Evolutionary conservation across 139 green algal species (phyloP), one percentile per base, ranked within the genome.

Genomic region (Chlorella sp.): DNA sequence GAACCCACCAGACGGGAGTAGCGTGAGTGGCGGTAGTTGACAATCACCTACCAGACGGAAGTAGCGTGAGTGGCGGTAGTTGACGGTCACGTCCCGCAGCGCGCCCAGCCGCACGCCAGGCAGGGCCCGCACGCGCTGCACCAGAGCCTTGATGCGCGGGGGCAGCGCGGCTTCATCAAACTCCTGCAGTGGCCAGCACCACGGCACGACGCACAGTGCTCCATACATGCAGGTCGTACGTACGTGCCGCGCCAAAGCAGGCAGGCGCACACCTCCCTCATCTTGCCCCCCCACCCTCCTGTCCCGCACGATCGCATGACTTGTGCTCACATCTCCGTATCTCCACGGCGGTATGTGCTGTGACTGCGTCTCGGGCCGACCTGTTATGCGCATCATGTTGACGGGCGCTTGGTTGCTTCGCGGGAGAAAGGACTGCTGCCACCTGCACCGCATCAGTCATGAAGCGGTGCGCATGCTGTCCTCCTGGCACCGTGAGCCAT

Each of bases 41-140:
- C 42, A 10, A 10, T 55, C 42, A 17, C 42, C 17, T 17, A 55
- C 42, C 2, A 79, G 59, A 24, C 74, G 67, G 20, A 79, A 35
- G 59, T 74, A 79, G 42, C 30, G 35, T 2, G 36, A 61, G 55
- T 70, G 67, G 26, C 74, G 74, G 22, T 31, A 74, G 67, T 79
- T 79, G 67, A 79, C 20, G 6, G 74, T 79, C 24, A 79, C 67
- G 55, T 79, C 74, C 1, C 67, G 67, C 6, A 79, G 67, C 14
- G 50, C 49, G n/a, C 74, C 74, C 50, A 78, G 73, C 2, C 73
- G 73, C 33, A 78, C 36, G 3, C 73, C 73, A 2, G 63, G 72
- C 63, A 77, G 35, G 4, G 64, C 10, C 0, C 63, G 72, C 49
- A 77, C 49, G 32, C 49, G 49, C 17, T 60, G 31, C 5, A 49